Base-by-base conservation (phyloP, 2,329 filamentous ascomycete genomes). In the Botrytis byssoidea region DNA sequence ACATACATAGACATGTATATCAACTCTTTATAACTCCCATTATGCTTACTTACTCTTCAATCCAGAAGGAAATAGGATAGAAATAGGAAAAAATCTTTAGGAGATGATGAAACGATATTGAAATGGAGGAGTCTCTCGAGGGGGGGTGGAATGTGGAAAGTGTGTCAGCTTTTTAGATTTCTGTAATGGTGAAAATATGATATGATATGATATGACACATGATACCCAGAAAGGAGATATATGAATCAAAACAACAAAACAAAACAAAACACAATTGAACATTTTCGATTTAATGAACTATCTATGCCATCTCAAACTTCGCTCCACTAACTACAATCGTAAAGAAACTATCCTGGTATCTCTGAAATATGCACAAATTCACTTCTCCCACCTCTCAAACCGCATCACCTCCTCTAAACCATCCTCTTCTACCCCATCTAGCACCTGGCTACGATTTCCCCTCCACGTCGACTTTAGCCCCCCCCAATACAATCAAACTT, bases 321-420 rank as follows among this genome's bases (percentile, higher is more conserved):
- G 6, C 48, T 32, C 16, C 20, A 42, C 48, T 16, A 32, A 68
- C 35, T 22, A 35, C 42, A 57, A 68, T 18, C 14, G 48, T 42
- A 22, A 65, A 46, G 29, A 65, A 57, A 55, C 35, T 32, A 57
- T 42, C 66, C 46, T 57, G 66, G 48, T 68, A 68, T 57, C 66
- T 57, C 25, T 55, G 18, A 42, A 42, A 65, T 46, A 42, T 57
- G 48, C n/a, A 55, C 16, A 25, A 42, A 57, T 32, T 42, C 40
- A 29, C 35, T 55, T 40, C 35, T 22, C 22, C 40, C 32, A 20
- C 18, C n/a, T 22, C 61, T 65, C n/a, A 32, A 14, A 32, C 29
- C 8, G 8, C 42, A 48, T 48, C 29, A 29, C 16, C 9, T 32
- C 29, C 61, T 29, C 22, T 3, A n/a, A n/a, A n/a, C 25, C 12